Evolutionary conservation across 164 flowering plant species (phyloP).

Genomic region (Paratinospora sagittata): DNA sequence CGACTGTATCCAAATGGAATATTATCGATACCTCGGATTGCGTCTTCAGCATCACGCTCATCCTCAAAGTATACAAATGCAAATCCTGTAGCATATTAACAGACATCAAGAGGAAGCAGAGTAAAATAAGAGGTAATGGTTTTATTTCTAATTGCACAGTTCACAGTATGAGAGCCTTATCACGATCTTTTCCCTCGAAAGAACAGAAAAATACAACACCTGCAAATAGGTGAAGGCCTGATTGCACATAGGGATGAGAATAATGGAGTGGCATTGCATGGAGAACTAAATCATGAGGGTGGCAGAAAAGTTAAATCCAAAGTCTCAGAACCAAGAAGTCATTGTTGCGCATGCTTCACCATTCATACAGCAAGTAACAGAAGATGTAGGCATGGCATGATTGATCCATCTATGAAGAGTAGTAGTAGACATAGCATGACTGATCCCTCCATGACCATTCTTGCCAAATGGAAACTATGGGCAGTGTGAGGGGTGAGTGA

Average conservation of each 20-base stretch:
- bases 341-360: slow-evolving; percentile 73
- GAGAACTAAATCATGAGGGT: slow-evolving; percentile 58
- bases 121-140: background rate
- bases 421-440: slow-evolving; percentile 50
- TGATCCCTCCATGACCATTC: slow-evolving; percentile 48
- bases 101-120: slow-evolving; percentile 7
- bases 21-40: slow-evolving; percentile 72
- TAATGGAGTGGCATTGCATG: slow-evolving; percentile 57
- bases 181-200: slow-evolving; percentile 28
- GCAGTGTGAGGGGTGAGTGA: slow-evolving; percentile 44
- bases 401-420: slow-evolving; percentile 35
- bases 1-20: slow-evolving; percentile 68
- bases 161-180: slow-evolving; percentile 25
- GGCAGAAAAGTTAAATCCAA: slow-evolving; percentile 48
- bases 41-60: slow-evolving; percentile 92
- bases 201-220: slow-evolving; percentile 65
- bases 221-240: slow-evolving; percentile 67
- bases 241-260: slow-evolving; percentile 53
- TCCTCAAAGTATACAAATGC: slow-evolving; percentile 95
- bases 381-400: slow-evolving; percentile 50
- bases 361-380: slow-evolving; percentile 46
- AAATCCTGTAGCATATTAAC: slow-evolving; percentile 53
- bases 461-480: slow-evolving; percentile 40
- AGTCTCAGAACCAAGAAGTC: slow-evolving; percentile 44
- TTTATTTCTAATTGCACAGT: background rate